Percentiles rank a stretch among this genome's conserved stretches.
Evolutionary conservation across 768 basidiomycete genomes (phyloP).

Genomic region (Hirschioporus abietinus): DNA sequence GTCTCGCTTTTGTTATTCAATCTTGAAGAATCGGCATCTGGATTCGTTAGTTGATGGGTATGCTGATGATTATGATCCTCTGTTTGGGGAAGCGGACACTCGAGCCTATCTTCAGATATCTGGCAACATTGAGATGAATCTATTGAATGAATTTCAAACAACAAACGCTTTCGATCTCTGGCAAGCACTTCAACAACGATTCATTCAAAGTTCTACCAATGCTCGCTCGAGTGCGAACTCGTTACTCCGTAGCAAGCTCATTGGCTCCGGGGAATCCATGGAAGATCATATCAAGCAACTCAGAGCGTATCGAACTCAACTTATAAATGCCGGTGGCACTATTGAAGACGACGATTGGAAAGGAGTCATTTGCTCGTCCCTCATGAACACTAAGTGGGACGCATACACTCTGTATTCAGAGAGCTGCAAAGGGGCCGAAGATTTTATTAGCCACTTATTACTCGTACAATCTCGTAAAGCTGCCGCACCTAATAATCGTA

Average conservation of each 20-base stretch:
- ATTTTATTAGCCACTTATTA: background rate
- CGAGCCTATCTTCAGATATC: background rate
- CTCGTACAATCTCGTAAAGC: background rate
- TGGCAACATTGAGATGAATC: background rate
- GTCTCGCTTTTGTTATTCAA: no score
- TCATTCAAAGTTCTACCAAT: background rate
- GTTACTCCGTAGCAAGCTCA: background rate
- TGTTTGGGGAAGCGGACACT: background rate
- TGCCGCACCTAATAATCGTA: background rate
- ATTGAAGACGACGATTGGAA: background rate
- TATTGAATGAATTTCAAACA: background rate
- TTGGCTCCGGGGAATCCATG: background rate
- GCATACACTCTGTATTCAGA: background rate
- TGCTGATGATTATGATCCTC: background rate
- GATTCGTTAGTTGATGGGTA: background rate
- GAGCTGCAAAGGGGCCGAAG: background rate
- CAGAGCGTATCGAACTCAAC: no score
- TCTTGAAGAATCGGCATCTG: background rate
- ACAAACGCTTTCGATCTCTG: background rate
- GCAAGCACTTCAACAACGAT: background rate
- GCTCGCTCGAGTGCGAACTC: background rate
- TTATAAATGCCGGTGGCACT: background rate
- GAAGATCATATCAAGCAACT: background rate
- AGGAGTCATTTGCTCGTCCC: background rate
- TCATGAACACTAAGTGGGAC: background rate